phyloP scores from a whole-genome alignment of 1,284 basidiomycete genomes.

The Prillingera fragicola region DNA sequence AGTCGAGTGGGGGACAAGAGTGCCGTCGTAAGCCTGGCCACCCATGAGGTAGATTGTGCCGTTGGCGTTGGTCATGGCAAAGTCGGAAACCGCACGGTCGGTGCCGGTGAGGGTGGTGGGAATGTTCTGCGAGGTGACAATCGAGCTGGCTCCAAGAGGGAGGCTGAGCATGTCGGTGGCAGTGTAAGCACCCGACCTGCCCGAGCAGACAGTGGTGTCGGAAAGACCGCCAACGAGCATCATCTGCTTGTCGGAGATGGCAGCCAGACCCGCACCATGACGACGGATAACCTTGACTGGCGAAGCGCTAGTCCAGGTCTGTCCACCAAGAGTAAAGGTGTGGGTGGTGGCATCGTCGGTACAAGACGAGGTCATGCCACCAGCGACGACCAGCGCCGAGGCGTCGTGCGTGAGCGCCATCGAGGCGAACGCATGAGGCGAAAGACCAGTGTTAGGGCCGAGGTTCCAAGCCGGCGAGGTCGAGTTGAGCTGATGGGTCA shows the following conservation, averaged over 20 bases:
- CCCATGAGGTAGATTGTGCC: slow-evolving; percentile 39
- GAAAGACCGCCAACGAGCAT: slow-evolving; percentile 44
- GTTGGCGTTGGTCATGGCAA: slow-evolving; percentile 33
- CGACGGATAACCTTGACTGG: slow-evolving; percentile 31
- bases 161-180: slow-evolving; percentile 34
- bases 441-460: slow-evolving; percentile 34
- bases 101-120: slow-evolving; percentile 33
- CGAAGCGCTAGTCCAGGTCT: slow-evolving; percentile 29
- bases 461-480: slow-evolving; percentile 33
- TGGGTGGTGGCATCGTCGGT: slow-evolving; percentile 33
- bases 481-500: slow-evolving; percentile 31
- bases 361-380: slow-evolving; percentile 44
- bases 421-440: slow-evolving; percentile 45
- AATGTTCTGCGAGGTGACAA: slow-evolving; percentile 24
- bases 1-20: slow-evolving; percentile 29
- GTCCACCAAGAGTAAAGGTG: slow-evolving; percentile 27
- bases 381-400: slow-evolving; percentile 33
- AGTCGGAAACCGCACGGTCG: slow-evolving; percentile 43
- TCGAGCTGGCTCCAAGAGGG: slow-evolving; percentile 20
- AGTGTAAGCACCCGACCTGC: slow-evolving; percentile 33
- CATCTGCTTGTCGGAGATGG: slow-evolving; percentile 27
- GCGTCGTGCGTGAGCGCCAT: slow-evolving; percentile 26
- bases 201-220: slow-evolving; percentile 42
- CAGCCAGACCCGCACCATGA: slow-evolving; percentile 34
- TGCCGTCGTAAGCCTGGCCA: slow-evolving; percentile 37